phyloP scores from a whole-genome alignment of 129 eudicot genomes.

The Ambrosia trifida region DNA sequence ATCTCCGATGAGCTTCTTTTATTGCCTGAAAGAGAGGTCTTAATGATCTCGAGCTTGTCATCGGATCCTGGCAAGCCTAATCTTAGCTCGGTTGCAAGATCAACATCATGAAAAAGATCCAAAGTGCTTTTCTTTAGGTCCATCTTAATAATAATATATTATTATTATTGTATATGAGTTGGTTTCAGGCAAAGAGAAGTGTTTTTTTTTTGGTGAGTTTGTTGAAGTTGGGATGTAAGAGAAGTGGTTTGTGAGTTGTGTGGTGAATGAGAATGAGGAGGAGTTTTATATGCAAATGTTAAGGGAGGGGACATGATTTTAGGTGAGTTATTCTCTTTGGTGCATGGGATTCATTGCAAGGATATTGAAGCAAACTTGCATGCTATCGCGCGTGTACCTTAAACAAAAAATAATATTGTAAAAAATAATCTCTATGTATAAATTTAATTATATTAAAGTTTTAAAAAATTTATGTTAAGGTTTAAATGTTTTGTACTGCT shows the following conservation, averaged over 20 bases:
- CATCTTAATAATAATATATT: slow-evolving; percentile 17
- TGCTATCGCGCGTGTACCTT: slow-evolving; percentile 7
- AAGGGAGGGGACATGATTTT: slow-evolving; percentile 37
- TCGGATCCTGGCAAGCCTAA: slow-evolving; percentile 71
- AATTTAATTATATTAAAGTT: too few relatives aligned
- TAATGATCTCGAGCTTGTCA: slow-evolving; percentile 35
- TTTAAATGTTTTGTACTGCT: too few relatives aligned
- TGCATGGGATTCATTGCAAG: slow-evolving; percentile 38
- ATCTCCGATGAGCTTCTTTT: slow-evolving; percentile 64
- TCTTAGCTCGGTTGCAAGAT: slow-evolving; percentile 62
- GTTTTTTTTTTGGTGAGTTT: slow-evolving; percentile 23
- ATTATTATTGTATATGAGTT: not conserved
- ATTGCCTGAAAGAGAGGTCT: slow-evolving; percentile 32
- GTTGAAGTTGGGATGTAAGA: slow-evolving; percentile 12
- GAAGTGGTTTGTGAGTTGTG: slow-evolving; percentile 40
- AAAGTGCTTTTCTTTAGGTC: slow-evolving; percentile 29
- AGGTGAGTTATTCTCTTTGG: slow-evolving; percentile 40
- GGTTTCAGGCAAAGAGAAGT: not conserved
- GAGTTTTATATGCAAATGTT: slow-evolving; percentile 30
- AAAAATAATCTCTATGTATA: too few relatives aligned
- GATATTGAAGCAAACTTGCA: slow-evolving; percentile 25
- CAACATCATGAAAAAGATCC: slow-evolving; percentile 34
- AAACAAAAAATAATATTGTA: not conserved
- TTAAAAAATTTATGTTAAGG: too few relatives aligned
- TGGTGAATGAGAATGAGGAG: slow-evolving; percentile 10